Evolutionary conservation across 139 green algal species (phyloP).

Genomic region (Limnomonas spitsbergensis): DNA sequence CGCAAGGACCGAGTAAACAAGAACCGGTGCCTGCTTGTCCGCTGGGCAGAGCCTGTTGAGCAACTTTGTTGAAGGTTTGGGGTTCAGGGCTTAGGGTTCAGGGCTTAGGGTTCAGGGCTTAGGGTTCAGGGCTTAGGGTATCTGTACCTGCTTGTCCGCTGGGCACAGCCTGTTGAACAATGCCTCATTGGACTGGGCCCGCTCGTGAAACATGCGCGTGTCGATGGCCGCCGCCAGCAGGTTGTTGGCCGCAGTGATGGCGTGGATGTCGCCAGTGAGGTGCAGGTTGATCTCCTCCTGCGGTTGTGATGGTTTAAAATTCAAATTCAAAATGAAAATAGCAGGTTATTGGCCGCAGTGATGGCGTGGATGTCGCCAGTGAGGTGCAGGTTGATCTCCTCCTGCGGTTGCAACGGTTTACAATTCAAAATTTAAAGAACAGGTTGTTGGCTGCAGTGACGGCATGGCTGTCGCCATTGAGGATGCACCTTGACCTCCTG

Average conservation of each 20-base stretch:
- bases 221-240: conserved; percentile 95
- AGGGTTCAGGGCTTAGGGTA: neutral
- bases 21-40: too few species aligned
- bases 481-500: too few species aligned
- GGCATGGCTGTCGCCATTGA: too few species aligned
- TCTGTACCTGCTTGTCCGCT: conserved; percentile 4
- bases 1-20: too few species aligned
- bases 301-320: neutral
- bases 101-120: too few species aligned
- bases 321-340: neutral
- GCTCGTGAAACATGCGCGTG: conserved; percentile 95
- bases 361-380: conserved; percentile 98
- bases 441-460: too few species aligned
- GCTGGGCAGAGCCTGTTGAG: too few species aligned
- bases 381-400: conserved; percentile 88
- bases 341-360: conserved; percentile 3
- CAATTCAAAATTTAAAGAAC: too few species aligned
- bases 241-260: conserved; percentile 97
- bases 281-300: conserved; percentile 77
- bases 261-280: conserved; percentile 95
- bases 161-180: conserved; percentile 55
- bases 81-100: too few species aligned
- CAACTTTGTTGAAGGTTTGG: too few species aligned
- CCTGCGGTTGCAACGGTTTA: too few species aligned
- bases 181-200: conserved; percentile 73